A percentile compares a stretch with the other conserved stretches of the same genome.
phyloP scores from a whole-genome alignment of 2,329 filamentous ascomycete species.

The Aaosphaeria pasadenensis region DNA sequence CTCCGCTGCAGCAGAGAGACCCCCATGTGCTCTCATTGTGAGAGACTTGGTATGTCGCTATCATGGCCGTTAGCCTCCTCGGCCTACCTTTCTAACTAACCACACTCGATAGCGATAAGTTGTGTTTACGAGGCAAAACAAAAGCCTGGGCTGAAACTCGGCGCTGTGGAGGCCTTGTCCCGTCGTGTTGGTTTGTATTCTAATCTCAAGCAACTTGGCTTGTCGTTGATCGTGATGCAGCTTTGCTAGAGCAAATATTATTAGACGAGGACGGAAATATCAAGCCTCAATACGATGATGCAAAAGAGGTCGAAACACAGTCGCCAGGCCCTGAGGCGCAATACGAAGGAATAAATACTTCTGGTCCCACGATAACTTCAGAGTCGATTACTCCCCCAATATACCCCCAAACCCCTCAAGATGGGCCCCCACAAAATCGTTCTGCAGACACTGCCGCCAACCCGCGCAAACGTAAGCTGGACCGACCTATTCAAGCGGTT shows the following conservation, averaged over 20 bases:
- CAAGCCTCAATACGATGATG: constrained; percentile 16
- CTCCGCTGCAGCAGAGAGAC: constrained; percentile 28
- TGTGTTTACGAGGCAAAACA: constrained; percentile 31
- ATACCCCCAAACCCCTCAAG: not conserved
- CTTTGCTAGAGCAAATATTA: constrained; percentile 28
- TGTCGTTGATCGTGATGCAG: constrained; percentile 15
- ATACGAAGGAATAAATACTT: no score
- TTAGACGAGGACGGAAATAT: constrained; percentile 25
- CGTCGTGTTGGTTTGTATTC: constrained; percentile 26
- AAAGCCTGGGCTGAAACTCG: constrained; percentile 32
- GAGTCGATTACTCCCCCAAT: not conserved
- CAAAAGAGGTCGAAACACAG: not conserved
- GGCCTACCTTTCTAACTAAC: constrained; percentile 7
- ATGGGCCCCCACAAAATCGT: not conserved
- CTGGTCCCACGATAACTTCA: not conserved
- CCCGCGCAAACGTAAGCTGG: constrained; percentile 23
- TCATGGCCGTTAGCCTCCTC: not conserved
- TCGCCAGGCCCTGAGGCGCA: no score
- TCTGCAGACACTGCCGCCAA: constrained; percentile 3
- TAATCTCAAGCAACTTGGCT: not conserved
- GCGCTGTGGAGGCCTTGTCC: constrained; percentile 31
- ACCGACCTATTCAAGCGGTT: constrained; percentile 9
- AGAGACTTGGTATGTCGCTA: constrained; percentile 25
- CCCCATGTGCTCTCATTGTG: constrained; percentile 30
- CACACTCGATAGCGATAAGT: constrained; percentile 15